phyloP scores from a whole-genome alignment of 306 rosid species.

The Delonix regia region DNA sequence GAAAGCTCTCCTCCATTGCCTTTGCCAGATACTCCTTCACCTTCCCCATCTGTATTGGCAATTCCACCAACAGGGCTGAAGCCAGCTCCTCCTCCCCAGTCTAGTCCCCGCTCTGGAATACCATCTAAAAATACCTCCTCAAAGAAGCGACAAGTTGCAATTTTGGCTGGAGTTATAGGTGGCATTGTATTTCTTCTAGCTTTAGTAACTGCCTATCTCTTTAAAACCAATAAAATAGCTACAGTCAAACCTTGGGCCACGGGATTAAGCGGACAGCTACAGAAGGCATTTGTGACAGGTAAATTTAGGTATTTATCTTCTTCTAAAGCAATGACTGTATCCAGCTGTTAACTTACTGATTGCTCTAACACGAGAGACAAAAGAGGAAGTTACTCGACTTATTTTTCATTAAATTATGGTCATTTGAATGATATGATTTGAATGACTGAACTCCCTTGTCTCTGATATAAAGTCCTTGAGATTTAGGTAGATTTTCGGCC shows the following conservation, averaged over 20 bases:
- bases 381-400: neutral
- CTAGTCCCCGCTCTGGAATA: neutral
- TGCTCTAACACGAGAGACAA: neutral
- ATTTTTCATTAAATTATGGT: neutral
- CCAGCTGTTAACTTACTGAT: slow-evolving; percentile 13
- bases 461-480: neutral
- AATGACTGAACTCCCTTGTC: slow-evolving; percentile 3
- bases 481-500: slow-evolving; percentile 21
- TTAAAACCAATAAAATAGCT: slow-evolving; percentile 61
- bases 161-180: slow-evolving; percentile 58
- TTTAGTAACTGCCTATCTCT: slow-evolving; percentile 54
- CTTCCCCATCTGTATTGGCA: slow-evolving; percentile 11
- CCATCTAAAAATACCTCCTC: slow-evolving; percentile 11
- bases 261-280: slow-evolving; percentile 96
- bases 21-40: slow-evolving; percentile 9
- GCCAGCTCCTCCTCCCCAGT: slow-evolving; percentile 35
- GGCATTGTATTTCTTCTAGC: slow-evolving; percentile 44
- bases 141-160: neutral
- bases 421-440: slow-evolving; percentile 26
- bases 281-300: slow-evolving; percentile 92
- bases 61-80: neutral
- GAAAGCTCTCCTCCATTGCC: neutral
- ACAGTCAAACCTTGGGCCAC: slow-evolving; percentile 92
- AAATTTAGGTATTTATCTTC: slow-evolving; percentile 19
- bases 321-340: slow-evolving; percentile 20